Evolutionary conservation across 2,329 filamentous ascomycete species (phyloP).

Genomic region (Rhynchosporium secalis): DNA sequence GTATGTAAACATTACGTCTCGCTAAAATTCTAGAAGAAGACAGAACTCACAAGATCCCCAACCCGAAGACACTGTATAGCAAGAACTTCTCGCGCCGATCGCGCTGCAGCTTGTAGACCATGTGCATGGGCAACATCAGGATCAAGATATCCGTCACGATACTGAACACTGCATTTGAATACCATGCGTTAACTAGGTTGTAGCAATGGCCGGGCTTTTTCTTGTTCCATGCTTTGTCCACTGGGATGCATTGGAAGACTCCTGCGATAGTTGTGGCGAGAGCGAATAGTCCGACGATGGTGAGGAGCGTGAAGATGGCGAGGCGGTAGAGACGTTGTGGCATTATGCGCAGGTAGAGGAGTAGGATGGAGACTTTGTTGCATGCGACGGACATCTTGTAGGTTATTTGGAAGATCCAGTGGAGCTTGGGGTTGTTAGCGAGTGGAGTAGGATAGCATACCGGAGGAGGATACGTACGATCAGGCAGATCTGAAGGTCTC

Average conservation of each 20-base stretch:
- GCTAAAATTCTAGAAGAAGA: background rate
- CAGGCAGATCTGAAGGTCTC: conserved; percentile 17
- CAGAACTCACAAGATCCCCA: conserved; percentile 41
- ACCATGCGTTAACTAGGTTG: conserved; percentile 25
- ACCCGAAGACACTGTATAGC: conserved; percentile 44
- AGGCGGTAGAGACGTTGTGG: conserved; percentile 21
- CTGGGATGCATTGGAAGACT: conserved; percentile 25
- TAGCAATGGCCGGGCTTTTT: conserved; percentile 21
- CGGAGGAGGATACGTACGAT: conserved; percentile 16
- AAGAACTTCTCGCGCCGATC: conserved; percentile 47
- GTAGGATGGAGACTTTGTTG: conserved; percentile 23
- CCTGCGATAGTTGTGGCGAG: conserved; percentile 22
- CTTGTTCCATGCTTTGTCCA: conserved; percentile 25
- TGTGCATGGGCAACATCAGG: conserved; percentile 24
- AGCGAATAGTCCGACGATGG: conserved; percentile 16
- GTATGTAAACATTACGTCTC: background rate
- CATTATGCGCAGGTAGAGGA: conserved; percentile 26
- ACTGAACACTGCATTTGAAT: conserved; percentile 23
- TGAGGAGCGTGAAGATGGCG: conserved; percentile 16
- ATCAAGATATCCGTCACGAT: conserved; percentile 25
- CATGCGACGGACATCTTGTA: conserved; percentile 24
- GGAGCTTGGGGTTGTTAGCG: conserved; percentile 15
- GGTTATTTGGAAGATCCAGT: conserved; percentile 26
- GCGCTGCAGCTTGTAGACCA: conserved; percentile 26
- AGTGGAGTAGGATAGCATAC: background rate